phyloP scores from a whole-genome alignment of 192 early-diverging fungal species.

The Hyaloraphidium curvatum region DNA sequence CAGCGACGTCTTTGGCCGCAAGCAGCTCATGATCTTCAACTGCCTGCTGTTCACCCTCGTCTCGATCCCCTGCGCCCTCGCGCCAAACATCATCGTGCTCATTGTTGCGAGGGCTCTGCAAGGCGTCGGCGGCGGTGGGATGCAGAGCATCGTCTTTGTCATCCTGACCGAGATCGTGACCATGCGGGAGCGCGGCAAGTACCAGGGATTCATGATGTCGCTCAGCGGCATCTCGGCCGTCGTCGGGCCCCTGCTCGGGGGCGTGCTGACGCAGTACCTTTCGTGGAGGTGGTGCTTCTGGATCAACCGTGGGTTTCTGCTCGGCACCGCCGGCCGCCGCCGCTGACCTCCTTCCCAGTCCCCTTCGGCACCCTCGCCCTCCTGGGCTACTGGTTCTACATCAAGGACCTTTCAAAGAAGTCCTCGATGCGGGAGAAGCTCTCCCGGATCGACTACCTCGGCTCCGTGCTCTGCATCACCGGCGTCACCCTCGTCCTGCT shows the following conservation, averaged over 20 bases:
- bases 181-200: slow-evolving; percentile 6
- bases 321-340: no score
- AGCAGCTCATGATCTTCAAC: neutral
- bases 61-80: neutral
- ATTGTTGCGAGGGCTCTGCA: slow-evolving; percentile 5
- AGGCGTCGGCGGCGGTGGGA: slow-evolving; percentile 8
- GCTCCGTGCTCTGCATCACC: neutral
- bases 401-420: neutral
- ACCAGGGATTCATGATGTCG: neutral
- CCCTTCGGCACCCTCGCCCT: neutral
- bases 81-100: slow-evolving; percentile 4
- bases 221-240: neutral
- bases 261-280: neutral
- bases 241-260: neutral
- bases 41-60: neutral
- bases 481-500: neutral
- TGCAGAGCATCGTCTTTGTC: slow-evolving; percentile 3
- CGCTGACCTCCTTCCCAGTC: no score
- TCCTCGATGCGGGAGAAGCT: neutral
- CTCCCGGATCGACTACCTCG: neutral
- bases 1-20: neutral
- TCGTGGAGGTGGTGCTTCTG: neutral
- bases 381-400: neutral
- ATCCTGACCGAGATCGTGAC: slow-evolving; percentile 7
- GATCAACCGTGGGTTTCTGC: no score